A percentile compares a stretch with the other conserved stretches of the same genome.
Evolutionary conservation across 306 rosid species (phyloP).

Genomic region (peach (Prunus persica)): DNA sequence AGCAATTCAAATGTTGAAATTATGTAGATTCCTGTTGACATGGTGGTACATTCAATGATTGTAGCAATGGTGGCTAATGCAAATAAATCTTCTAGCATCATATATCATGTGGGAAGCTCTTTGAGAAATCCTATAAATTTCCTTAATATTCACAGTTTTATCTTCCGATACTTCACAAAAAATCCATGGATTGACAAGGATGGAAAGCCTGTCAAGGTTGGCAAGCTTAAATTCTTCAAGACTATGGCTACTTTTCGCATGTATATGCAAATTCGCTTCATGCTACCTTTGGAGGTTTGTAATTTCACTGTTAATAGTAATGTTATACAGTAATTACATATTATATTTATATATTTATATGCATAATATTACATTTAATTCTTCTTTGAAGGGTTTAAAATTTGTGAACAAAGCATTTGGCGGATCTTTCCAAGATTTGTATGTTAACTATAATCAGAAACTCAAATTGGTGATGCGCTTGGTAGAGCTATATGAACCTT

Average conservation of each 20-base stretch:
- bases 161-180: slow-evolving; percentile 20
- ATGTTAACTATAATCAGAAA: not conserved
- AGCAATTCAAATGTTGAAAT: too few species aligned
- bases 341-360: not conserved
- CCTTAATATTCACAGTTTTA: too few species aligned
- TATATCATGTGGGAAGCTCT: too few species aligned
- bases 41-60: too few species aligned
- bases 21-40: too few species aligned
- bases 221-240: not conserved
- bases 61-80: too few species aligned
- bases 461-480: not conserved
- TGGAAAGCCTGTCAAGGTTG: slow-evolving; percentile 27
- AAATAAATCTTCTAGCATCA: too few species aligned
- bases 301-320: not conserved
- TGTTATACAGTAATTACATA: too few species aligned
- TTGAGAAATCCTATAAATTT: too few species aligned
- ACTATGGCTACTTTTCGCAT: slow-evolving; percentile 24
- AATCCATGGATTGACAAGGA: slow-evolving; percentile 2
- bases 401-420: slow-evolving; percentile 12
- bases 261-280: slow-evolving; percentile 16
- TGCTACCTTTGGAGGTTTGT: slow-evolving; percentile 38
- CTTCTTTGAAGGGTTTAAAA: slow-evolving; percentile 23
- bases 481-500: slow-evolving; percentile 37
- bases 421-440: not conserved
- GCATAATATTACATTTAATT: not conserved